Conservation (phyloP, 192 early-diverging fungal genomes). For the Phlyctochytrium bullatum region DNA sequence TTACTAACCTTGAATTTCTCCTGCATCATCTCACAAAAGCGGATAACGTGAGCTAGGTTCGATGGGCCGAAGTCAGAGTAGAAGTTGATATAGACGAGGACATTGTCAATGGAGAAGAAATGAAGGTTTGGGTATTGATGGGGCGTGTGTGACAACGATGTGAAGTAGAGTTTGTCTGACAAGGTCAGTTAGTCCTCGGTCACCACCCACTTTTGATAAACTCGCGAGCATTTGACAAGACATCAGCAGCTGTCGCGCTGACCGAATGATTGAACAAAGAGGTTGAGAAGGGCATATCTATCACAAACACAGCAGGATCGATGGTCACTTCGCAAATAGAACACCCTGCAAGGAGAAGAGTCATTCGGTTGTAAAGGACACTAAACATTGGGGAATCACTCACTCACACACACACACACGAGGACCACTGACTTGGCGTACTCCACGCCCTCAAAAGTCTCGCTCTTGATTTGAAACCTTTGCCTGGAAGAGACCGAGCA, state of each 20-base stretch:
- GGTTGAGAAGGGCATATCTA: constrained; percentile 34
- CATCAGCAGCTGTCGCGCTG: constrained; percentile 26
- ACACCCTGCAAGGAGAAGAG: too few relatives aligned
- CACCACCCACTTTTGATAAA: constrained; percentile 37
- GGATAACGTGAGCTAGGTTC: constrained; percentile 60
- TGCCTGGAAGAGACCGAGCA: too few relatives aligned
- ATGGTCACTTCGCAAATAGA: too few relatives aligned
- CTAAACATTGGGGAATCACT: too few relatives aligned
- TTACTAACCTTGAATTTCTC: constrained; percentile 57
- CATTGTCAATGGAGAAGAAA: constrained; percentile 61
- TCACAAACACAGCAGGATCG: too few relatives aligned
- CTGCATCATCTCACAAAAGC: constrained; percentile 60
- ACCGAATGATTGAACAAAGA: constrained; percentile 26
- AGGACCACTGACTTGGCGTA: too few relatives aligned
- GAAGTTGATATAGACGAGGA: constrained; percentile 61
- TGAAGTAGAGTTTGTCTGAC: constrained; percentile 63
- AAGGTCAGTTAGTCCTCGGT: background rate
- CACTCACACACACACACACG: too few relatives aligned
- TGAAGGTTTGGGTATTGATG: constrained; percentile 38
- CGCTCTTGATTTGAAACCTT: too few relatives aligned
- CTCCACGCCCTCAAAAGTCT: too few relatives aligned
- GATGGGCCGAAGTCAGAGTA: constrained; percentile 69
- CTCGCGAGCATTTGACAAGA: constrained; percentile 32
- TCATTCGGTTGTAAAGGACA: too few relatives aligned
- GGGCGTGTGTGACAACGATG: constrained; percentile 42